Conservation (phyloP, 2,329 filamentous ascomycete genomes). For the Paecilomyces dactylethromorphus region DNA sequence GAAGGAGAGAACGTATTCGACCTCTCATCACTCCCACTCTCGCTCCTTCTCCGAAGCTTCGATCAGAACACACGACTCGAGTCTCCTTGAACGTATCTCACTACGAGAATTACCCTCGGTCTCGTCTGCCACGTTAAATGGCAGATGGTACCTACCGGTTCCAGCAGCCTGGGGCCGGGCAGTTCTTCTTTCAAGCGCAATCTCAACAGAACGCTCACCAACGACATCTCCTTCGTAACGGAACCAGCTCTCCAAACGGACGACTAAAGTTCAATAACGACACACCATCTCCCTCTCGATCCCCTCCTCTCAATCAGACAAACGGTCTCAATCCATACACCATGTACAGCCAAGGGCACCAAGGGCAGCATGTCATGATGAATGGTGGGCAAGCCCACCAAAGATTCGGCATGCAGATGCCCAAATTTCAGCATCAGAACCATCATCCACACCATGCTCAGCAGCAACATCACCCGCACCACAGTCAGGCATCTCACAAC, state of each 20-base stretch:
- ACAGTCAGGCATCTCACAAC: constrained; percentile 36
- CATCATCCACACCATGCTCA: constrained; percentile 39
- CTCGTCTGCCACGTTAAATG: constrained; percentile 46
- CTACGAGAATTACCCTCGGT: constrained; percentile 30
- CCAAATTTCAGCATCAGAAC: constrained; percentile 41
- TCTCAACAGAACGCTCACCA: constrained; percentile 37
- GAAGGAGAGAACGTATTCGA: constrained; percentile 40
- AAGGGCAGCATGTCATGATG: constrained; percentile 45
- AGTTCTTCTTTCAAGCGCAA: constrained; percentile 41
- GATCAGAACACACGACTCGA: constrained; percentile 15
- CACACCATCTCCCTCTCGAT: constrained; percentile 43
- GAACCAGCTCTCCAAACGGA: constrained; percentile 40
- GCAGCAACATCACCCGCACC: constrained; percentile 38
- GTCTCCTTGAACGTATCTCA: constrained; percentile 16
- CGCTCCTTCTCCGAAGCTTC: constrained; percentile 17
- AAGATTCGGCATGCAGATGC: constrained; percentile 44
- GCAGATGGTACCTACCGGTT: constrained; percentile 51
- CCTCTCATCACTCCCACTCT: constrained; percentile 27
- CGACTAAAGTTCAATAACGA: constrained; percentile 40
- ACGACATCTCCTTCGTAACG: constrained; percentile 39
- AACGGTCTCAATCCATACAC: constrained; percentile 37
- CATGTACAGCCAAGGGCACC: constrained; percentile 44
- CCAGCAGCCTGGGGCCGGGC: constrained; percentile 48
- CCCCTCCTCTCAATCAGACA: constrained; percentile 37
- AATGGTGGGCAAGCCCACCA: constrained; percentile 43